Percentiles rank a stretch among this genome's conserved stretches.
These are phyloP conservation scores for Pinguiococcus pyrenoidosus DNA, from an alignment of 108 stramenopile species.

Conservation along the genomic window DNA sequence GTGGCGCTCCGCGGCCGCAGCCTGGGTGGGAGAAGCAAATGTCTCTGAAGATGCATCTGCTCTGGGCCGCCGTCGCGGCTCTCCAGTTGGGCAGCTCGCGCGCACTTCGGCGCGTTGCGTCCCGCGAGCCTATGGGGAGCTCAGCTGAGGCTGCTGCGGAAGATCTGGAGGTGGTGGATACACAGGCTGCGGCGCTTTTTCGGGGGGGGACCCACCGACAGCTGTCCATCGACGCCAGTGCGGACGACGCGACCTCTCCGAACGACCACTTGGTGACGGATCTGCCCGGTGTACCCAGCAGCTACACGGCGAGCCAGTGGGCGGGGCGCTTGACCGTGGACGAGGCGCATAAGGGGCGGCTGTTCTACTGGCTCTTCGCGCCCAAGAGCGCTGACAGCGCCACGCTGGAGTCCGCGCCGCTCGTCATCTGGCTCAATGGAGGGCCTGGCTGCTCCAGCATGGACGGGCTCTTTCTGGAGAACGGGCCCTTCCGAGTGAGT, in stretches of 20 bases:
- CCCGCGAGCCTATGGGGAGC: too few species aligned
- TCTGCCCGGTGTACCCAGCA: conserved; percentile 22
- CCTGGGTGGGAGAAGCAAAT: too few species aligned
- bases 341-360: conserved; percentile 44
- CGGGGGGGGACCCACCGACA: too few species aligned
- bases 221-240: too few species aligned
- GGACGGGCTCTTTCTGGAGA: conserved; percentile 92
- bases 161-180: too few species aligned
- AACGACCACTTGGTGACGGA: conserved; percentile 24
- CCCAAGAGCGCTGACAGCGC: conserved; percentile 22
- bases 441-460: conserved; percentile 69
- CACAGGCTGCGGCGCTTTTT: too few species aligned
- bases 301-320: conserved; percentile 11
- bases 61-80: too few species aligned
- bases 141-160: too few species aligned
- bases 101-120: too few species aligned
- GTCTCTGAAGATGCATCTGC: too few species aligned
- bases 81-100: too few species aligned
- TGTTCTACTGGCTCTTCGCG: conserved; percentile 93
- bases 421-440: conserved; percentile 78
- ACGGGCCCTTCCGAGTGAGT: conserved; percentile 73
- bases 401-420: conserved; percentile 29
- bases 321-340: conserved; percentile 20
- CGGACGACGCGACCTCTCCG: conserved; percentile 10
- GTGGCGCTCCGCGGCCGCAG: too few species aligned